A percentile compares a stretch with the other conserved stretches of the same genome.
Conservation (phyloP, 2,329 filamentous ascomycete species). For the Macrophomina tecta region DNA sequence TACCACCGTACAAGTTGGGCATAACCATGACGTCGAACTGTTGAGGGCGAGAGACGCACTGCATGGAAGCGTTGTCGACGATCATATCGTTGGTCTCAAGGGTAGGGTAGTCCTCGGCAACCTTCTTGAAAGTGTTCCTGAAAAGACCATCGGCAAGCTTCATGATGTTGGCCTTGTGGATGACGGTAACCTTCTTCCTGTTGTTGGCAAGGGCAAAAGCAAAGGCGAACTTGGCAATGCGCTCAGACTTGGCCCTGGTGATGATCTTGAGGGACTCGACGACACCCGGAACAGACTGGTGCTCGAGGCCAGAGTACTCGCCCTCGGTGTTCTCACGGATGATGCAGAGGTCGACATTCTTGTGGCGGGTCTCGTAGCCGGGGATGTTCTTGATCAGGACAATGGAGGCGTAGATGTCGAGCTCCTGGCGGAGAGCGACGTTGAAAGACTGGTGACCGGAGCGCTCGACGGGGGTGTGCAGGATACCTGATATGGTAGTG, state of each 20-base stretch:
- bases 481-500: conserved; percentile 63
- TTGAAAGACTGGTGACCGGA: conserved; percentile 99
- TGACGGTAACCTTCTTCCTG: conserved; percentile 98
- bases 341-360: conserved; percentile 97
- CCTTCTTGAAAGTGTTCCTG: conserved; percentile 93
- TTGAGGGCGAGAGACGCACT: conserved; percentile 93
- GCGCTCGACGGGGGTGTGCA: conserved; percentile 95
- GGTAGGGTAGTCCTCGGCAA: conserved; percentile 93
- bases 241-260: conserved; percentile 97
- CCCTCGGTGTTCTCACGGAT: conserved; percentile 99
- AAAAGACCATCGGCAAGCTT: conserved; percentile 99
- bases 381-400: conserved; percentile 99
- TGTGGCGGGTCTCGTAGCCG: conserved; percentile 95
- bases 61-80: conserved; percentile 99
- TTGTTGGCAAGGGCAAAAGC: conserved; percentile 98
- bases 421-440: conserved; percentile 97
- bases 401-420: conserved; percentile 99
- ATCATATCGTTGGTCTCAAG: conserved; percentile 99
- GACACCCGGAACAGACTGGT: conserved; percentile 94
- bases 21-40: conserved; percentile 99
- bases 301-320: conserved; percentile 98
- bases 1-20: conserved; percentile 99
- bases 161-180: conserved; percentile 99
- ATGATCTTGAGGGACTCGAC: conserved; percentile 99
- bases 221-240: conserved; percentile 98